Evolutionary conservation across 1,284 basidiomycete genomes (phyloP).

Genomic region (Heterobasidion occidentale): DNA sequence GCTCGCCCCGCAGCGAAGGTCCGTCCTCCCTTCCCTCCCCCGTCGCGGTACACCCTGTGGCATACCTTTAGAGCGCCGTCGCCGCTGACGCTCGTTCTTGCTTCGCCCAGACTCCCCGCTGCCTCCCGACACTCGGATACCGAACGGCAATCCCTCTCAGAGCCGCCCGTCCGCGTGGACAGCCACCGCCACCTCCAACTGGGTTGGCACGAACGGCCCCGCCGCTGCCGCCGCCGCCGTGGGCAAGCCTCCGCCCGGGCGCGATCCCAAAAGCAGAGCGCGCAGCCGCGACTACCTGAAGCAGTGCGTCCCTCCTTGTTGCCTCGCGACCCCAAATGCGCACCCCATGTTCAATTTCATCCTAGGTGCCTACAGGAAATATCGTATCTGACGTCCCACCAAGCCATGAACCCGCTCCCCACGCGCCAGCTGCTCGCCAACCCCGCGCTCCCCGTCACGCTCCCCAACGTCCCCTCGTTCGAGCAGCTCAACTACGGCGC

Average conservation of each 20-base stretch:
- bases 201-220: slow-evolving; percentile 32
- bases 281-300: slow-evolving; percentile 96
- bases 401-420: slow-evolving; percentile 94
- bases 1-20: slow-evolving; percentile 80
- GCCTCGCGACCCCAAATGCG: neutral
- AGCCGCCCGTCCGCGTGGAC: slow-evolving; percentile 52
- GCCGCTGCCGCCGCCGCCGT: slow-evolving; percentile 35
- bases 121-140: slow-evolving; percentile 53
- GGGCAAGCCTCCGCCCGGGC: slow-evolving; percentile 68
- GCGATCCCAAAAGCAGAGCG: slow-evolving; percentile 91
- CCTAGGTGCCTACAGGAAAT: slow-evolving; percentile 92
- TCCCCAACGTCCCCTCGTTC: slow-evolving; percentile 66
- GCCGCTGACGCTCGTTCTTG: neutral
- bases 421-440: slow-evolving; percentile 72
- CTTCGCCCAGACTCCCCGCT: slow-evolving; percentile 57
- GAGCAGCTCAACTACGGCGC: slow-evolving; percentile 68
- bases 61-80: neutral
- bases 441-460: slow-evolving; percentile 49
- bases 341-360: neutral
- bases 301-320: slow-evolving; percentile 52
- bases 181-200: slow-evolving; percentile 20
- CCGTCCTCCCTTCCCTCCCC: slow-evolving; percentile 13
- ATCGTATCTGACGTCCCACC: slow-evolving; percentile 92
- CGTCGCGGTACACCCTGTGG: neutral
- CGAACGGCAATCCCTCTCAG: slow-evolving; percentile 45